Evolutionary conservation across 2,329 filamentous ascomycete species (phyloP).

Genomic region (Exserohilum turcica): DNA sequence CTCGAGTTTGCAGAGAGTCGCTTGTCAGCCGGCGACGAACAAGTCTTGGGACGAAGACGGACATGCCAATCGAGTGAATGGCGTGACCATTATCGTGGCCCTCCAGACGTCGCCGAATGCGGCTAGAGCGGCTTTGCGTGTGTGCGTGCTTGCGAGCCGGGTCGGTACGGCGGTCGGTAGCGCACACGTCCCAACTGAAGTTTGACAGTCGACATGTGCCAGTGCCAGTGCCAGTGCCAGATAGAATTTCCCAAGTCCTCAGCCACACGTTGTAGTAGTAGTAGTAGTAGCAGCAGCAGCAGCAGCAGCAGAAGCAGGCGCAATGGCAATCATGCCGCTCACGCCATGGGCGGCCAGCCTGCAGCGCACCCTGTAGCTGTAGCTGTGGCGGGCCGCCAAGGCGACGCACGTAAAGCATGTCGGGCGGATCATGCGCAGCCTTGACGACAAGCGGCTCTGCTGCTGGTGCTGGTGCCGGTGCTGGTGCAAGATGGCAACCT

Average conservation of each 20-base stretch:
- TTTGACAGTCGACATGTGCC: constrained; percentile 21
- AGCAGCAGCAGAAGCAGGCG: constrained; percentile 5
- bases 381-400: constrained; percentile 33
- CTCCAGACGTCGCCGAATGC: not conserved
- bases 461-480: constrained; percentile 20
- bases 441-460: constrained; percentile 34
- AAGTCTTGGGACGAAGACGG: constrained; percentile 12
- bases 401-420: constrained; percentile 42
- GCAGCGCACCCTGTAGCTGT: constrained; percentile 35
- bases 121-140: constrained; percentile 19
- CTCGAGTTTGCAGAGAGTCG: not conserved
- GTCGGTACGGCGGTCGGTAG: constrained; percentile 26
- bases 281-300: not conserved
- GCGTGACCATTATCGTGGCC: constrained; percentile 2
- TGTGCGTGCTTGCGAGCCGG: constrained; percentile 29
- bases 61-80: not conserved
- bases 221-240: too few species aligned
- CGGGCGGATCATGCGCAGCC: constrained; percentile 40
- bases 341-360: constrained; percentile 33
- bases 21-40: constrained; percentile 9
- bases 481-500: constrained; percentile 32
- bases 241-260: constrained; percentile 29
- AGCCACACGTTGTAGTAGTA: constrained; percentile 8
- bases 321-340: constrained; percentile 14
- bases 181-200: constrained; percentile 26